A percentile compares a stretch with the other conserved stretches of the same genome.
Conservation (phyloP, 1,284 basidiomycete species). For the Trametes polyzona region DNA sequence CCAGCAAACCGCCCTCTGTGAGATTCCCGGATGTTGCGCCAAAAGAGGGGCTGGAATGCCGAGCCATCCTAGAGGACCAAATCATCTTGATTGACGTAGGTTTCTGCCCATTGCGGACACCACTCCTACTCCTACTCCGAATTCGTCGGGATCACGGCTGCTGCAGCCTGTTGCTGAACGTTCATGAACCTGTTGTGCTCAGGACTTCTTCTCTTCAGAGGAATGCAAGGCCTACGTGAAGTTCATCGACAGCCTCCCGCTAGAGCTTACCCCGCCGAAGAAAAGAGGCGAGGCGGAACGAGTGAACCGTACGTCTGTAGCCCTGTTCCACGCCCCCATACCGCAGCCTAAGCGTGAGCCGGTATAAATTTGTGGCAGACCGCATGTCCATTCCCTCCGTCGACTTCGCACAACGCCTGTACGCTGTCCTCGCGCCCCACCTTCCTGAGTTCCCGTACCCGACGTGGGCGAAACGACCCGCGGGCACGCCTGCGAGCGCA, state of each 20-base stretch:
- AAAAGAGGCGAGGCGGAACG: constrained; percentile 78
- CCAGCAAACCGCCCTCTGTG: constrained; percentile 4
- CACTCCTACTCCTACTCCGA: background rate
- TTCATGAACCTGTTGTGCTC: too few relatives aligned
- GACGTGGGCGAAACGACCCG: constrained; percentile 41
- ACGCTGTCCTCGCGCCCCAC: constrained; percentile 57
- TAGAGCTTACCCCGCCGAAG: constrained; percentile 73
- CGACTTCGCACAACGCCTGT: constrained; percentile 63
- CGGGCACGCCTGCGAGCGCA: constrained; percentile 29
- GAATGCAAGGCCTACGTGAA: constrained; percentile 69
- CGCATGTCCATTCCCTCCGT: constrained; percentile 65
- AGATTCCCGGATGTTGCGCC: constrained; percentile 38
- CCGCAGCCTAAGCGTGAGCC: too few relatives aligned
- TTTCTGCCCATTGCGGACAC: background rate
- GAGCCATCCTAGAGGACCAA: constrained; percentile 61
- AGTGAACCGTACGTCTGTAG: constrained; percentile 61
- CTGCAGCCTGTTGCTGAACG: constrained; percentile 13
- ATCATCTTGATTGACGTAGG: constrained; percentile 67
- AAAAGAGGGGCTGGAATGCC: constrained; percentile 51
- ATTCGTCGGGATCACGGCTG: background rate
- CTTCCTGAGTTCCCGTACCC: constrained; percentile 62
- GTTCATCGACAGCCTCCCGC: constrained; percentile 64
- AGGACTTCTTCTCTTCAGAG: constrained; percentile 60
- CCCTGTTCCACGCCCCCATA: background rate
- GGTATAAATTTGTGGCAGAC: constrained; percentile 52